Conservation (phyloP, 768 basidiomycete genomes). For the Rhodocollybia butyracea region DNA sequence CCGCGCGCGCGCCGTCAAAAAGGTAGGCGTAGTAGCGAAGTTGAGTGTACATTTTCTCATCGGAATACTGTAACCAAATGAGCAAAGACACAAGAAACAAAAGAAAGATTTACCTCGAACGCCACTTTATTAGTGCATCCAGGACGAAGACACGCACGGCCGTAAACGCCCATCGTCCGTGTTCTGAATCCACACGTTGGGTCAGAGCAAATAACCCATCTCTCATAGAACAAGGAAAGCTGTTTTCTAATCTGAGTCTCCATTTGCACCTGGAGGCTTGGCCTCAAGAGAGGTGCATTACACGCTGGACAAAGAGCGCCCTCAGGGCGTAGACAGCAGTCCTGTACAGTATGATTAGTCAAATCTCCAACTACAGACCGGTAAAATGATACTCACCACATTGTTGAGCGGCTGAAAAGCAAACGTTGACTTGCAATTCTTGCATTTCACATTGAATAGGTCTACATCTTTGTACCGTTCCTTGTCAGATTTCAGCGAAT, state of each 20-base stretch:
- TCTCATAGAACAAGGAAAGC: conserved; percentile 83
- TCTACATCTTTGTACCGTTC: conserved; percentile 81
- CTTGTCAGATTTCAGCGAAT: conserved; percentile 84
- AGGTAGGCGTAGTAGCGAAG: conserved; percentile 78
- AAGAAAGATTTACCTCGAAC: conserved; percentile 55
- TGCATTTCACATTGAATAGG: conserved; percentile 74
- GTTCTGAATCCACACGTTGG: conserved; percentile 79
- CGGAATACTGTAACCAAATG: conserved; percentile 62
- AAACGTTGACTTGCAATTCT: conserved; percentile 60
- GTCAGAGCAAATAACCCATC: conserved; percentile 87
- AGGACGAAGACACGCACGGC: conserved; percentile 68
- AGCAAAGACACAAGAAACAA: conserved; percentile 1
- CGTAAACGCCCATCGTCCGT: conserved; percentile 93
- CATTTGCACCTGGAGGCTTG: conserved; percentile 79
- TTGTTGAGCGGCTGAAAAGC: conserved; percentile 60
- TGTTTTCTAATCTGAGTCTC: conserved; percentile 80
- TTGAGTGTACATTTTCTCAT: conserved; percentile 85
- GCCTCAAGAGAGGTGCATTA: conserved; percentile 41
- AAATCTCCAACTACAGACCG: not conserved
- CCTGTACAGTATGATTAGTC: conserved; percentile 39
- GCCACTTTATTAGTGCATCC: conserved; percentile 69
- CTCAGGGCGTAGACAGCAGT: conserved; percentile 57
- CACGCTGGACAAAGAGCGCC: conserved; percentile 77
- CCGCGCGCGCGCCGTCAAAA: conserved; percentile 69
- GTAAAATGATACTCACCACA: conserved; percentile 42